Evolutionary conservation across 805 yeast species (phyloP), one percentile per base, ranked within the genome.

Genomic region (Starmerella powellii): DNA sequence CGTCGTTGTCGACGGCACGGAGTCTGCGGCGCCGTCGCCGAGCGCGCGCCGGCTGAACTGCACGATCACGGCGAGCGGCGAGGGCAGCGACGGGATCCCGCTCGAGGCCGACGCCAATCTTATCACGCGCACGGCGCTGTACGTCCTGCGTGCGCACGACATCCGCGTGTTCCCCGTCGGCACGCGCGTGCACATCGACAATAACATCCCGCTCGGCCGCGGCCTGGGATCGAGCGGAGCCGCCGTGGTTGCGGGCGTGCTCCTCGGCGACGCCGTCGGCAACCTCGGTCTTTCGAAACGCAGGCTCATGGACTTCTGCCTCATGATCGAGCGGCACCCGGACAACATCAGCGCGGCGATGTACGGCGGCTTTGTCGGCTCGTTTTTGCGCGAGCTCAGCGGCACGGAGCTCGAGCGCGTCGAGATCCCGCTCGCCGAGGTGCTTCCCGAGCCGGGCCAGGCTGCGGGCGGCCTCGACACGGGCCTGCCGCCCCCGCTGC

Each of bases 351-450:
- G 95, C 11, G 98, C 98, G 26, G 95, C 98, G 29, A 85, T 91
- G 95, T 80, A 87, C 78, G 98, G 98, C 46, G 96, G 98, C 1
- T 91, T 91, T 61, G 95, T 87, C 32, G 98, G 98, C 34, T 85
- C 95, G 3, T 91, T 81, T 62, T 71, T 91, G 57, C 74, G 94
- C 55, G 93, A 83, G 48, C 65, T 91, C 45, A 67, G 76, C 27
- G 76, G 78, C 3, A 71, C 74, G 31, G 96, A 87, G 51, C 69
- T 72, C 50, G 77, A 70, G 45, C 73, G 82, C 40, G 80, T 82
- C 50, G 86, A 80, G 59, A 81, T 85, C 42, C 95, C 96, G 31
- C 67, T 91, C 43, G 76, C 82, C 41, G 82, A 80, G 53, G 86
- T 91, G 4, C 69, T 91, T 49, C 93, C 94, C 21, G 78, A 74